These are phyloP conservation scores for Liquidambar formosana DNA, from an alignment of 164 flowering plant species.

Conservation along the genomic window DNA sequence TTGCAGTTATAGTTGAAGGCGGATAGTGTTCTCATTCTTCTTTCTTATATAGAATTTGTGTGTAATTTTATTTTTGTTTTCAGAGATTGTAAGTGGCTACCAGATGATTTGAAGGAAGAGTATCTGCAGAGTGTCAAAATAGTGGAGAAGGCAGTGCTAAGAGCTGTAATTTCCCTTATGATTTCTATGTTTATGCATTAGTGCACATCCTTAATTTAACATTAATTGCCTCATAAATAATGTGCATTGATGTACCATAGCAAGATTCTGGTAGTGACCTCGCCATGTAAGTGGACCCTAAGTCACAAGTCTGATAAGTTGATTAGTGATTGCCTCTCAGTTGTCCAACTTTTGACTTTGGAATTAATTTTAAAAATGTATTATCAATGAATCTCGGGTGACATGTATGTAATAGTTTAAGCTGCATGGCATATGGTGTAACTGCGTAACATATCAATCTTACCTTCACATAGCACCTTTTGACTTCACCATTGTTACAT, in stretches of 20 bases:
- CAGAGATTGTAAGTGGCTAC: slow-evolving; percentile 76
- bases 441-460: not conserved
- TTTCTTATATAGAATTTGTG: not conserved
- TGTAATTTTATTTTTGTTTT: slow-evolving; percentile 12
- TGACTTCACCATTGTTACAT: not conserved
- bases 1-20: not conserved
- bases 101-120: slow-evolving; percentile 57
- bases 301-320: too few species aligned
- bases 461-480: not conserved
- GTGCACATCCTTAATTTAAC: not conserved
- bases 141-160: slow-evolving; percentile 63
- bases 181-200: not conserved
- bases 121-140: slow-evolving; percentile 42
- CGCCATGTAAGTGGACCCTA: too few species aligned
- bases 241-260: not conserved
- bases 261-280: not conserved
- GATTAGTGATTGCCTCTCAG: too few species aligned
- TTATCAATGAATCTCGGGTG: not conserved
- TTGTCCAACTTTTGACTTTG: not conserved
- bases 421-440: slow-evolving; percentile 4
- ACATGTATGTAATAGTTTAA: slow-evolving; percentile 4
- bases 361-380: too few species aligned
- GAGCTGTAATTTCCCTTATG: slow-evolving; percentile 57
- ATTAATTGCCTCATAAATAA: not conserved
- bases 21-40: not conserved